Percentiles rank a stretch among this genome's conserved stretches.
Evolutionary conservation across 306 rosid species (phyloP).

Genomic region (Cyamopsis tetragonoloba): DNA sequence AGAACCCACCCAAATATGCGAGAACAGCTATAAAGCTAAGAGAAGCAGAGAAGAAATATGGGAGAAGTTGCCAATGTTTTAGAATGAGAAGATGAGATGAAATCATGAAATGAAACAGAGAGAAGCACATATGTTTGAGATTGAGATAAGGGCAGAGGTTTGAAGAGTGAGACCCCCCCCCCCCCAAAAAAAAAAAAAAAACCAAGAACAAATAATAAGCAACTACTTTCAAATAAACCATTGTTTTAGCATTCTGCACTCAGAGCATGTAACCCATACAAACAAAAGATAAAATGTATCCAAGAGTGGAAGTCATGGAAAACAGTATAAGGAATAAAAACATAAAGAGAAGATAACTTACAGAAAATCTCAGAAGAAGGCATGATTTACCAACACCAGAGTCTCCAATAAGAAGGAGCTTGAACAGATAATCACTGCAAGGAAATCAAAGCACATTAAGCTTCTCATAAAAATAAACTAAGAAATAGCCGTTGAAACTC

Average conservation of each 20-base stretch:
- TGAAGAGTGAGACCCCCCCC: no score
- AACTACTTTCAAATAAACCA: background rate
- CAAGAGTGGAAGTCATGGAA: background rate
- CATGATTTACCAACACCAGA: constrained; percentile 99
- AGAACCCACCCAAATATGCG: no score
- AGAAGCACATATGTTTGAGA: no score
- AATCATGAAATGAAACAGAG: no score
- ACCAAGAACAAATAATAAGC: background rate
- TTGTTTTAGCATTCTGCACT: background rate
- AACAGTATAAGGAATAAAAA: background rate
- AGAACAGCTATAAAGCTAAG: no score
- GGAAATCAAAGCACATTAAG: background rate
- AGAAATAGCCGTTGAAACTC: background rate
- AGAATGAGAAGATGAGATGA: no score
- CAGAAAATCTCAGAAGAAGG: constrained; percentile 97
- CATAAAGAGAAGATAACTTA: constrained; percentile 37
- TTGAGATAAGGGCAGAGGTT: no score
- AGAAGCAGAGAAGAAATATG: no score
- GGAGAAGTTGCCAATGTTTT: no score
- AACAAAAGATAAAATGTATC: background rate
- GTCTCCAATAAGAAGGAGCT: constrained; percentile 97
- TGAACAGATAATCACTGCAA: constrained; percentile 92
- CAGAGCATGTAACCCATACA: background rate
- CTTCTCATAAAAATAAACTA: constrained; percentile 20
- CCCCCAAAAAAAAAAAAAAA: background rate